These are phyloP conservation scores for Echium plantagineum DNA, from an alignment of 257 asterid genomes.

Conservation along the genomic window DNA sequence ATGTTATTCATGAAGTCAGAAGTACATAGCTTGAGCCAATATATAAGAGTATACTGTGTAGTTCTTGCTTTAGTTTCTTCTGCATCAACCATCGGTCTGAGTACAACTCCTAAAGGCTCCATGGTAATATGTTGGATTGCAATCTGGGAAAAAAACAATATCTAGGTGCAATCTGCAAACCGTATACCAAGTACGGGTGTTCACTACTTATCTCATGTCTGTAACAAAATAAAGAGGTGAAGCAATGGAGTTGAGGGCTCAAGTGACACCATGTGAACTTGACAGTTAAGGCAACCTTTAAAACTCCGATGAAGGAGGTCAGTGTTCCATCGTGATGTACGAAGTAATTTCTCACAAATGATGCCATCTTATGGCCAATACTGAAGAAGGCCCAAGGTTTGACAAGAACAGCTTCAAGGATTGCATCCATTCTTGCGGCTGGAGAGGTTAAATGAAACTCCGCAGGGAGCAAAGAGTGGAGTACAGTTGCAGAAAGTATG, in stretches of 20 bases:
- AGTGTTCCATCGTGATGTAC: conserved; percentile 85
- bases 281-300: conserved; percentile 43
- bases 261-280: not conserved
- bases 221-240: not conserved
- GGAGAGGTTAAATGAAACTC: conserved; percentile 71
- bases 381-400: conserved; percentile 45
- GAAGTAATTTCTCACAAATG: conserved; percentile 69
- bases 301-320: conserved; percentile 66
- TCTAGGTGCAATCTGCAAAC: conserved; percentile 11
- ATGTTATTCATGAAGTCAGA: not conserved
- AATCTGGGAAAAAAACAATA: conserved; percentile 41
- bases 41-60: not conserved
- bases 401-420: conserved; percentile 62
- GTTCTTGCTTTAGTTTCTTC: conserved; percentile 41
- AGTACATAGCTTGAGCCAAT: not conserved
- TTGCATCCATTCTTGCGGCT: conserved; percentile 70
- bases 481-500: conserved; percentile 44
- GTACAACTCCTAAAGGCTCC: conserved; percentile 43
- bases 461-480: conserved; percentile 39
- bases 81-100: conserved; percentile 24
- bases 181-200: not conserved
- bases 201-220: no score
- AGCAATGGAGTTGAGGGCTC: not conserved
- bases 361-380: conserved; percentile 56
- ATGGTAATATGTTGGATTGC: conserved; percentile 53